A percentile compares a stretch with the other conserved stretches of the same genome.
Conservation (phyloP, 345 rosid species). For the Eutrema heterophyllum region DNA sequence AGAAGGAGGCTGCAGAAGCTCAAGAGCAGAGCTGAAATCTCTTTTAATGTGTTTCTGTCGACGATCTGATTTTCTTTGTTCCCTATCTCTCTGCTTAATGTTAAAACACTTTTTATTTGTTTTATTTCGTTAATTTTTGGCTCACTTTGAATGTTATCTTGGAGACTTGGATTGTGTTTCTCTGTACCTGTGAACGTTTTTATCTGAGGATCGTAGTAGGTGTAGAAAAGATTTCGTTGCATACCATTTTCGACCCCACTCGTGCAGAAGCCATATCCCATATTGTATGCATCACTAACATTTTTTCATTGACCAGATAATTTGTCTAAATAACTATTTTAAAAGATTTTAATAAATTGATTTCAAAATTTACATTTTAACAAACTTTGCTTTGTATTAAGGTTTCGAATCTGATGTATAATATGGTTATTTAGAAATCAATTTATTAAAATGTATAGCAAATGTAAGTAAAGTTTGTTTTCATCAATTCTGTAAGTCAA, state of each 20-base stretch:
- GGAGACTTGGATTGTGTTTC: background rate
- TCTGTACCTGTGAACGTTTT: constrained; percentile 7
- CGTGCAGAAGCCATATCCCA: too few relatives aligned
- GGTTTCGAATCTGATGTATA: too few relatives aligned
- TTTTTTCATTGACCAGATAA: too few relatives aligned
- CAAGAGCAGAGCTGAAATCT: constrained; percentile 46
- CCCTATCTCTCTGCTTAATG: background rate
- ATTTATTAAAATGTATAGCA: too few relatives aligned
- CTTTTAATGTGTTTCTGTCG: background rate
- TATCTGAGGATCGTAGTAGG: background rate
- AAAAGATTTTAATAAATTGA: too few relatives aligned
- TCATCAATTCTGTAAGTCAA: too few relatives aligned
- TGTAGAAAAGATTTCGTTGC: background rate
- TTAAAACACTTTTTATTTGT: constrained; percentile 9
- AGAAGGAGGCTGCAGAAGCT: constrained; percentile 43
- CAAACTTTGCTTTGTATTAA: too few relatives aligned
- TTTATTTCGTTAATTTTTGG: constrained; percentile 13
- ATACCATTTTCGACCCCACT: background rate
- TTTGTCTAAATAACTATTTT: too few relatives aligned
- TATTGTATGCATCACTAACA: too few relatives aligned
- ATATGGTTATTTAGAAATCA: too few relatives aligned
- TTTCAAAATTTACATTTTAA: too few relatives aligned
- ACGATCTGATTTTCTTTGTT: background rate
- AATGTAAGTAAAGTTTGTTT: too few relatives aligned
- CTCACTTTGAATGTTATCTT: background rate